Evolutionary conservation across 306 rosid genomes (phyloP), one percentile per base, ranked within the genome.

Genomic region (Arachis stenosperma): DNA sequence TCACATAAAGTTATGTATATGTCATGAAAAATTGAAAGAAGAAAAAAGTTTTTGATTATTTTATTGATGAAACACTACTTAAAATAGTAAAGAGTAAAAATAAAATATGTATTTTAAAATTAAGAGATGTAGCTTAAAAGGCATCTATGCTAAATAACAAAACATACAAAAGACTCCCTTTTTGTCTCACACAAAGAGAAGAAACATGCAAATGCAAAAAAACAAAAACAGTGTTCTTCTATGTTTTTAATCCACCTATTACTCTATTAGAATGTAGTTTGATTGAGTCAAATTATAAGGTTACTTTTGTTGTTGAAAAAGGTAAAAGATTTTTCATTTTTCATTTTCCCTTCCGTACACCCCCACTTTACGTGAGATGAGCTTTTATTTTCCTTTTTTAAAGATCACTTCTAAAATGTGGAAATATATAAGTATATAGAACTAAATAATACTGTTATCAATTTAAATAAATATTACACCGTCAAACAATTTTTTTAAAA

Each of bases 91-190:
- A 13, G 11, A 52, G 61, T 52, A 37, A n/a, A 33, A 14, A 22
- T 22, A 4, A 33, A 33, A 33, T 9, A 14, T 15, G n/a, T 61
- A 36, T 52, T 48, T 52, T 68, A 52, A 68, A 52, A 68, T 52
- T 68, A 52, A 68, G 15, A 14, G 36, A 51, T 52, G 6, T 14
- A 14, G 14, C 60, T 67, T 33, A 52, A 67, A 47, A 66, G 44
- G 29, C 12, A 66, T 67, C 4, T 50, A 48, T n/a, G 12, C 39
- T 47, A 22, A 65, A 43, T 6, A 56, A 27, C 37, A 56, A 8
- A 56, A 54, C 17, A 54, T 6, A 14, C 6, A 50, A 46, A 42
- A 42, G 46, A 42, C 46, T 42, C 2, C 7, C 9, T 5, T 50
- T 13, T 15, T 50, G 6, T 50, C 15, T 11, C 5, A 14, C 9